phyloP scores from a whole-genome alignment of 2,329 filamentous ascomycete genomes.

The Myriosclerotinia scirpicola region DNA sequence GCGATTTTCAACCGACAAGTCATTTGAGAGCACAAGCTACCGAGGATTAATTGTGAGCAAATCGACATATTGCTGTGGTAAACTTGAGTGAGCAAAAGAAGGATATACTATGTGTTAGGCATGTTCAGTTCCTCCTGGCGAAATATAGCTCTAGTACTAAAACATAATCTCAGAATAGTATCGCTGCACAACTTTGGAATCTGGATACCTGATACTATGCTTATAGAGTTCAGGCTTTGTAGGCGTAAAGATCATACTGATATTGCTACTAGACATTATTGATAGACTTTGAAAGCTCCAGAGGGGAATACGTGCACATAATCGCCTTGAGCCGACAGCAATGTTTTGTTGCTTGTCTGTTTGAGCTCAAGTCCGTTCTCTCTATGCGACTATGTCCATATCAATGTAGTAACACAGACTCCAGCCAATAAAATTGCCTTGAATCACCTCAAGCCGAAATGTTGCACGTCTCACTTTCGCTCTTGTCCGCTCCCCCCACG shows the following conservation, averaged over 20 bases:
- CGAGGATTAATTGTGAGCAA: no score
- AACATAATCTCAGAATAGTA: background rate
- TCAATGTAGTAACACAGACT: no score
- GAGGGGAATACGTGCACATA: background rate
- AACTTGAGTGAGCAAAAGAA: no score
- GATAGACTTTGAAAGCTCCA: background rate
- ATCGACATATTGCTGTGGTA: no score
- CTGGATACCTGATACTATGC: background rate
- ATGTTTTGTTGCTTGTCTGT: background rate
- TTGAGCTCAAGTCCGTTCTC: background rate
- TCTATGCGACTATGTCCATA: background rate
- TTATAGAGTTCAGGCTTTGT: background rate
- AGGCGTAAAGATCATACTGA: background rate
- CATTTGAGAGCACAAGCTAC: no score
- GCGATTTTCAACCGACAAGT: no score
- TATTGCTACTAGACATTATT: background rate
- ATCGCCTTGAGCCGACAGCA: background rate
- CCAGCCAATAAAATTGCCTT: background rate
- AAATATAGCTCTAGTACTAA: background rate
- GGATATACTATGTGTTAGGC: no score
- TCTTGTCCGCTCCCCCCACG: background rate
- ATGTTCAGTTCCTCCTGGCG: no score
- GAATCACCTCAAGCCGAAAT: background rate
- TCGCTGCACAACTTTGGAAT: no score
- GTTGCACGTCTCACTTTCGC: slow-evolving; percentile 8